phyloP scores from a whole-genome alignment of 2,329 filamentous ascomycete species.

The Colletotrichum orbiculare region DNA sequence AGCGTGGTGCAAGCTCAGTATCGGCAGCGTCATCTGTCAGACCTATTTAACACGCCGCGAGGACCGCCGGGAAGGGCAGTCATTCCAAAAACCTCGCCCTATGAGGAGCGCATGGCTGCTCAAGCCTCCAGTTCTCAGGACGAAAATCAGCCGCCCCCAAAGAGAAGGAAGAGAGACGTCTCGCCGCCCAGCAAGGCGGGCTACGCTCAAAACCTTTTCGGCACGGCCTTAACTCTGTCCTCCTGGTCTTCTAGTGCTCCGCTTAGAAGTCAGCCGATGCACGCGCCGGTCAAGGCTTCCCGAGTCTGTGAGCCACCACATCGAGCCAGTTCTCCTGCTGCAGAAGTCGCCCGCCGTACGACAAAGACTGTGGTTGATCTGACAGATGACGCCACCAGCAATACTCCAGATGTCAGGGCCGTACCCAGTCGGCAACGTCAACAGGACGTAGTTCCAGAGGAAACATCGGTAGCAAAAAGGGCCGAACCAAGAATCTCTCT shows the following conservation, averaged over 20 bases:
- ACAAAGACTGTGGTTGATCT: background rate
- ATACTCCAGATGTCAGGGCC: no score
- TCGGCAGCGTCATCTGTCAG: constrained; percentile 51
- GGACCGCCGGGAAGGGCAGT: constrained; percentile 54
- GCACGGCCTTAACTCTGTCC: constrained; percentile 55
- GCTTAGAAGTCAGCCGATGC: constrained; percentile 9
- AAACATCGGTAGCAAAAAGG: no score
- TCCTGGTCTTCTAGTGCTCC: constrained; percentile 31
- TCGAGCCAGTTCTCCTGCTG: background rate
- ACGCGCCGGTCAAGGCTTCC: background rate
- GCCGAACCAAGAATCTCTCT: no score
- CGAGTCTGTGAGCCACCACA: background rate
- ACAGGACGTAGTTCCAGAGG: no score
- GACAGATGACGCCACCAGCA: background rate
- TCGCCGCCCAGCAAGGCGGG: constrained; percentile 57
- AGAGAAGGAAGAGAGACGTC: constrained; percentile 53
- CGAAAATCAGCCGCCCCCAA: constrained; percentile 47
- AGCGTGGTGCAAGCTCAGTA: constrained; percentile 40
- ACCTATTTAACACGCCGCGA: constrained; percentile 73
- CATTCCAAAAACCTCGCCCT: constrained; percentile 71
- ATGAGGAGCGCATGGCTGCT: constrained; percentile 63
- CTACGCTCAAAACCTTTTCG: constrained; percentile 63
- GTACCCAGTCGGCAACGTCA: no score
- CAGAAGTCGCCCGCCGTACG: no score
- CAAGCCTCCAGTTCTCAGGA: constrained; percentile 41